Conservation (phyloP, 768 basidiomycete genomes). For the Krasilnikovozyma curviuscula region DNA sequence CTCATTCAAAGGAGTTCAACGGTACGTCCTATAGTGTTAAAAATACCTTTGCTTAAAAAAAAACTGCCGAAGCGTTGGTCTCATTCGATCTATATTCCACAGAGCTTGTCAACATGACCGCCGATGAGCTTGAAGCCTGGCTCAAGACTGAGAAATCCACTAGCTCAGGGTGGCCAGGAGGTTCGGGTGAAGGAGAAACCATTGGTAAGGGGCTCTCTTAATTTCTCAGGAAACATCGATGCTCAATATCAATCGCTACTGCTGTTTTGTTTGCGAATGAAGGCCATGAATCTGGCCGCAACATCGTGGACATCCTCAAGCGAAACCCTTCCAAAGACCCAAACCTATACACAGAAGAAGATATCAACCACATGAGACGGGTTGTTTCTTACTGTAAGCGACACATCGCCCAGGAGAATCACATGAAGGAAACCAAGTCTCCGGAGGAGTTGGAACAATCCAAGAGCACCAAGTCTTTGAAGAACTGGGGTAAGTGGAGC, state of each 20-base stretch:
- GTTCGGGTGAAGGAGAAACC: conserved; percentile 23
- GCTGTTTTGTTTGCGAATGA: neutral
- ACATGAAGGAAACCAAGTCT: conserved; percentile 49
- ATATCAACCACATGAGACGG: conserved; percentile 26
- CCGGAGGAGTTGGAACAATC: conserved; percentile 35
- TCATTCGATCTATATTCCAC: neutral
- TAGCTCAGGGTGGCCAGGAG: conserved; percentile 22
- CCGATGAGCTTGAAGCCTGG: conserved; percentile 27
- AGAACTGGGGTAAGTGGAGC: no score
- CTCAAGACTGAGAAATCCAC: conserved; percentile 24
- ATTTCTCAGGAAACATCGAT: no score
- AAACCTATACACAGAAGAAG: conserved; percentile 27
- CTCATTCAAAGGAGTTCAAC: no score
- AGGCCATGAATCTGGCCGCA: conserved; percentile 20
- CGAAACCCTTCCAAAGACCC: conserved; percentile 25
- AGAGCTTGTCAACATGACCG: conserved; percentile 30
- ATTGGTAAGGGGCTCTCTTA: conserved; percentile 20
- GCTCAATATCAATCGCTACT: no score
- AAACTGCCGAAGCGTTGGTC: neutral
- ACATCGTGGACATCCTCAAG: conserved; percentile 28
- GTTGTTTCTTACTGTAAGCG: conserved; percentile 28
- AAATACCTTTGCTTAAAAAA: neutral
- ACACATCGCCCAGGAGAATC: conserved; percentile 27
- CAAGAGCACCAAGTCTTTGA: conserved; percentile 22
- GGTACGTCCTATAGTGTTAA: conserved; percentile 14